Evolutionary conservation across 768 basidiomycete species (phyloP).

Genomic region (Suillus plorans): DNA sequence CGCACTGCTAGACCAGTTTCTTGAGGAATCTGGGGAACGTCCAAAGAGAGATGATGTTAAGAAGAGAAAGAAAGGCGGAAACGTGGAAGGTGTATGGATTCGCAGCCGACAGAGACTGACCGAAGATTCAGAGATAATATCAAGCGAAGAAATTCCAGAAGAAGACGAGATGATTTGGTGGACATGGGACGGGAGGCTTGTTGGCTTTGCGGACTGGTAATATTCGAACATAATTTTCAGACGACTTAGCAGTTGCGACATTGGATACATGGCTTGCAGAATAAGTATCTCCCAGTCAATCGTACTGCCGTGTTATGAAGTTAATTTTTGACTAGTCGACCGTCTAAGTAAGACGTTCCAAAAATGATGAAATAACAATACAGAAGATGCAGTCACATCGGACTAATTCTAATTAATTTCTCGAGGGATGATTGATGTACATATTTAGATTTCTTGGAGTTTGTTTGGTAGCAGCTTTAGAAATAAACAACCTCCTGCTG

Average conservation of each 20-base stretch:
- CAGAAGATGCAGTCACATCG: background rate
- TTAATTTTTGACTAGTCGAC: background rate
- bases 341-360: background rate
- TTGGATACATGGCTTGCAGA: background rate
- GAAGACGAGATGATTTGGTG: constrained; percentile 54
- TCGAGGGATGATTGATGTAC: background rate
- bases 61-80: constrained; percentile 27
- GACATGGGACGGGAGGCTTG: constrained; percentile 49
- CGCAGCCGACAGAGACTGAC: constrained; percentile 20
- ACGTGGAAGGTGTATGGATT: constrained; percentile 44
- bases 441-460: background rate
- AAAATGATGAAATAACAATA: background rate
- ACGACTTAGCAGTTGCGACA: background rate
- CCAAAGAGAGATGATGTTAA: constrained; percentile 20
- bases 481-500: constrained; percentile 12
- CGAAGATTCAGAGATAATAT: constrained; percentile 5
- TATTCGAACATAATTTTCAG: background rate
- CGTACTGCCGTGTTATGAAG: background rate
- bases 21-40: constrained; percentile 23
- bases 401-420: background rate
- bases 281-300: background rate
- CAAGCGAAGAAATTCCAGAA: constrained; percentile 28
- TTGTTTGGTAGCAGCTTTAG: constrained; percentile 9
- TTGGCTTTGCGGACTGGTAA: constrained; percentile 49
- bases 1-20: constrained; percentile 33